These are phyloP conservation scores for Populus davidiana DNA, from an alignment of 345 rosid genomes.

Conservation along the genomic window DNA sequence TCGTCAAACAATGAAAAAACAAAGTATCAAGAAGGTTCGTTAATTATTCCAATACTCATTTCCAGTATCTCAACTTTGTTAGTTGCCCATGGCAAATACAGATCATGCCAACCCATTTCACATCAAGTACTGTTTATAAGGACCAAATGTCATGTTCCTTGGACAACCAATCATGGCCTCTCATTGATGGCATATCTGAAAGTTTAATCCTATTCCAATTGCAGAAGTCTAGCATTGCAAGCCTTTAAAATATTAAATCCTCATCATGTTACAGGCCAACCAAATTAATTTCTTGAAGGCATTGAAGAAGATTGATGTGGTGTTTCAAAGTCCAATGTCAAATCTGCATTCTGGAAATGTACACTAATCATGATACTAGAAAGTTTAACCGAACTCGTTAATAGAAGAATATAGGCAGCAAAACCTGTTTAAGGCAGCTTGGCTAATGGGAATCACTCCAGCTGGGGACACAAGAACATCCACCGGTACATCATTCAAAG, in stretches of 20 bases:
- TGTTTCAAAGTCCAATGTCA: slow-evolving; percentile 20
- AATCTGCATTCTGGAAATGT: slow-evolving; percentile 29
- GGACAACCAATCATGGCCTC: slow-evolving; percentile 7
- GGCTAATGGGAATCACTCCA: slow-evolving; percentile 59
- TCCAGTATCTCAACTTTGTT: slow-evolving; percentile 13
- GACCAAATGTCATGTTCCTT: not conserved
- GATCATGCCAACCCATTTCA: not conserved
- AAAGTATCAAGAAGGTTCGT: not conserved
- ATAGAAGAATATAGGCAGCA: not conserved
- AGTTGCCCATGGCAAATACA: not conserved
- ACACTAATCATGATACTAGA: not conserved
- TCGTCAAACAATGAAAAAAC: not conserved
- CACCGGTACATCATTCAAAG: slow-evolving; percentile 55
- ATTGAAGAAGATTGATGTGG: slow-evolving; percentile 2
- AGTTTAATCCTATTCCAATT: not conserved
- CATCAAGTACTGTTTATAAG: not conserved
- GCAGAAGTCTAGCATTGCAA: not conserved
- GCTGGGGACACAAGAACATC: slow-evolving; percentile 80
- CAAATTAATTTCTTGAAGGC: not conserved
- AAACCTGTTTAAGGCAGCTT: slow-evolving; percentile 63
- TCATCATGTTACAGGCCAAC: not conserved
- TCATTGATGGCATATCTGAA: slow-evolving; percentile 1
- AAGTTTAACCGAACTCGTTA: not conserved
- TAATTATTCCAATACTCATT: slow-evolving; percentile 3
- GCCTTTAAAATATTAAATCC: not conserved